phyloP scores from a whole-genome alignment of 2,329 filamentous ascomycete species.

The Penicillium corylophilum region DNA sequence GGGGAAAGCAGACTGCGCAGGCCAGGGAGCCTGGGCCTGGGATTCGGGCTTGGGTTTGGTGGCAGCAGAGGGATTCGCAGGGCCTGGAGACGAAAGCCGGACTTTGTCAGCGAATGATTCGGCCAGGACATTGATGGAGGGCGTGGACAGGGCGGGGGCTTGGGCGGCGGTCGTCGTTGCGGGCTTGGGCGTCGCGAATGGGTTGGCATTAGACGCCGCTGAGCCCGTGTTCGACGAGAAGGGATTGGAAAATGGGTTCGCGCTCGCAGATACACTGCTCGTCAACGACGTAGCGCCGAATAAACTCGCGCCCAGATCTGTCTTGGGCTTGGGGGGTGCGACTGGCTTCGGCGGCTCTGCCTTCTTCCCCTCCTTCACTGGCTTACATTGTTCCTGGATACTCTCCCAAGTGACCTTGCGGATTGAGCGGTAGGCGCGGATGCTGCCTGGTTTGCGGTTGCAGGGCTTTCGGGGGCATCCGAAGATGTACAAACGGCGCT shows the following conservation, averaged over 20 bases:
- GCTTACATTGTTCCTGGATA: slow-evolving; percentile 24
- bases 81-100: slow-evolving; percentile 47
- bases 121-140: slow-evolving; percentile 63
- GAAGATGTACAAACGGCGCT: slow-evolving; percentile 84
- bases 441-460: slow-evolving; percentile 75
- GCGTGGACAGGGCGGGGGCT: slow-evolving; percentile 39
- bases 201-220: slow-evolving; percentile 49
- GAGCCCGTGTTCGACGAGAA: slow-evolving; percentile 48
- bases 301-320: slow-evolving; percentile 56
- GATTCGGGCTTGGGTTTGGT: slow-evolving; percentile 33
- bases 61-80: slow-evolving; percentile 29
- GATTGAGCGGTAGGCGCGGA: slow-evolving; percentile 71
- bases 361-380: slow-evolving; percentile 20
- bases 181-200: slow-evolving; percentile 57
- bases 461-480: slow-evolving; percentile 76
- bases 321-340: slow-evolving; percentile 27
- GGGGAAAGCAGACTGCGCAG: slow-evolving; percentile 63
- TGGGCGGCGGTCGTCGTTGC: slow-evolving; percentile 25
- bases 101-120: slow-evolving; percentile 74
- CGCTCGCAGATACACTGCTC: slow-evolving; percentile 36
- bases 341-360: slow-evolving; percentile 11
- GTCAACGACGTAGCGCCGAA: slow-evolving; percentile 54
- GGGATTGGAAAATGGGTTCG: slow-evolving; percentile 64
- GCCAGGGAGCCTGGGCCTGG: slow-evolving; percentile 70
- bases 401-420: slow-evolving; percentile 46